phyloP scores from a whole-genome alignment of 1,139 yeast species.

The Martiniozyma asiatica region DNA sequence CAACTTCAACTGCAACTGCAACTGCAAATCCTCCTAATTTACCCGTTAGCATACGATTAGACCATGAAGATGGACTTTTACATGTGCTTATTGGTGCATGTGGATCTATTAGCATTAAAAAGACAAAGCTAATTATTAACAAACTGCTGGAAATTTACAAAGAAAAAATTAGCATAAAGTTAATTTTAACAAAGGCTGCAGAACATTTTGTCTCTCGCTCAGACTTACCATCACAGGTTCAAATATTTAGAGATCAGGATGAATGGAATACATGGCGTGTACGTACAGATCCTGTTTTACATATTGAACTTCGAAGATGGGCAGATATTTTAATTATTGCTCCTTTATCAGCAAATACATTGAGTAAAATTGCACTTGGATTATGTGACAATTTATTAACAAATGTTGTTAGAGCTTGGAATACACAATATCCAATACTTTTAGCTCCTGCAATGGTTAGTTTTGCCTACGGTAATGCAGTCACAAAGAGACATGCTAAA shows the following conservation, averaged over 20 bases:
- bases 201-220: slow-evolving; percentile 56
- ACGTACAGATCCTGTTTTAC: slow-evolving; percentile 84
- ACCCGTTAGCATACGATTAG: slow-evolving; percentile 69
- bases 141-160: slow-evolving; percentile 71
- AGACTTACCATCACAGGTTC: slow-evolving; percentile 50
- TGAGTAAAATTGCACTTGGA: slow-evolving; percentile 83
- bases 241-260: slow-evolving; percentile 80
- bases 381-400: slow-evolving; percentile 82
- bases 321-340: slow-evolving; percentile 85
- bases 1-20: no score
- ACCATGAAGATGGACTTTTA: slow-evolving; percentile 82
- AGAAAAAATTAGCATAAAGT: slow-evolving; percentile 65
- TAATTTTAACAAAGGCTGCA: slow-evolving; percentile 71
- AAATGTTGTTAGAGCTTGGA: slow-evolving; percentile 87
- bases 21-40: no score
- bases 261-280: slow-evolving; percentile 86
- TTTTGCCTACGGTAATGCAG: slow-evolving; percentile 76
- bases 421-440: slow-evolving; percentile 72
- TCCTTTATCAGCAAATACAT: slow-evolving; percentile 81
- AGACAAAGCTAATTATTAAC: slow-evolving; percentile 60
- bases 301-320: slow-evolving; percentile 89
- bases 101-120: slow-evolving; percentile 73
- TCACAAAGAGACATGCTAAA: slow-evolving; percentile 71
- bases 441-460: slow-evolving; percentile 94
- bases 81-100: slow-evolving; percentile 85